A percentile compares a stretch with the other conserved stretches of the same genome.
These are phyloP conservation scores for Stereocaulon alpinum DNA, from an alignment of 495 filamentous ascomycete genomes.

Conservation along the genomic window DNA sequence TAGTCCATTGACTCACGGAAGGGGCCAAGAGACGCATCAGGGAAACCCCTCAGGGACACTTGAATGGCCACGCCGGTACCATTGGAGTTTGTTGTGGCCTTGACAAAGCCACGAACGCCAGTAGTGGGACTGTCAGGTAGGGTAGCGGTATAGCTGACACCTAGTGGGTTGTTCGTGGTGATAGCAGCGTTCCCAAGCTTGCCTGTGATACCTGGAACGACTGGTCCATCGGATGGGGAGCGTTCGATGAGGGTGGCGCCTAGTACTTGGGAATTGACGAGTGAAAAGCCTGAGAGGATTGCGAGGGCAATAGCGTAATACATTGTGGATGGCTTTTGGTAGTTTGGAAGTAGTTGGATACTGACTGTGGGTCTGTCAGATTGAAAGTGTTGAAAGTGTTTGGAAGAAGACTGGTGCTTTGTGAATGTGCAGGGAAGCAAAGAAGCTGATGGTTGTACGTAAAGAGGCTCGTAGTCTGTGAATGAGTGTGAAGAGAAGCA, in stretches of 20 bases:
- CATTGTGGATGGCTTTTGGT: constrained; percentile 27
- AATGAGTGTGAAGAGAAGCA: not conserved
- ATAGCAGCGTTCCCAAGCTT: constrained; percentile 44
- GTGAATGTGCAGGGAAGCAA: not conserved
- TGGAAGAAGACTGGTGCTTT: not conserved
- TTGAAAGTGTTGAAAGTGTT: not conserved
- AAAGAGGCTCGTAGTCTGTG: not conserved
- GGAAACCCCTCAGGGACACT: constrained; percentile 56
- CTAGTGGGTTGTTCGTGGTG: constrained; percentile 52
- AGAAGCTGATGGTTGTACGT: not conserved
- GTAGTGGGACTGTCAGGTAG: constrained; percentile 46
- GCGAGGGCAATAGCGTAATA: constrained; percentile 29
- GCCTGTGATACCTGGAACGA: constrained; percentile 20
- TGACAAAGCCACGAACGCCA: constrained; percentile 51
- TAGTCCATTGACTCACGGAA: constrained; percentile 49
- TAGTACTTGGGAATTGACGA: constrained; percentile 33
- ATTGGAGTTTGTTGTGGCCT: constrained; percentile 40
- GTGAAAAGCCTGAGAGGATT: constrained; percentile 32
- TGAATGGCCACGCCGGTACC: constrained; percentile 55
- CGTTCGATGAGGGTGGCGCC: constrained; percentile 10
- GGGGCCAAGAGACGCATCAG: constrained; percentile 47
- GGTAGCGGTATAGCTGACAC: constrained; percentile 46
- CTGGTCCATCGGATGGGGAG: constrained; percentile 26
- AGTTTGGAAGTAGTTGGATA: not conserved
- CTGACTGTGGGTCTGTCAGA: not conserved